phyloP scores from a whole-genome alignment of 2,329 filamentous ascomycete genomes.

The Paraconiothyrium brasiliense region DNA sequence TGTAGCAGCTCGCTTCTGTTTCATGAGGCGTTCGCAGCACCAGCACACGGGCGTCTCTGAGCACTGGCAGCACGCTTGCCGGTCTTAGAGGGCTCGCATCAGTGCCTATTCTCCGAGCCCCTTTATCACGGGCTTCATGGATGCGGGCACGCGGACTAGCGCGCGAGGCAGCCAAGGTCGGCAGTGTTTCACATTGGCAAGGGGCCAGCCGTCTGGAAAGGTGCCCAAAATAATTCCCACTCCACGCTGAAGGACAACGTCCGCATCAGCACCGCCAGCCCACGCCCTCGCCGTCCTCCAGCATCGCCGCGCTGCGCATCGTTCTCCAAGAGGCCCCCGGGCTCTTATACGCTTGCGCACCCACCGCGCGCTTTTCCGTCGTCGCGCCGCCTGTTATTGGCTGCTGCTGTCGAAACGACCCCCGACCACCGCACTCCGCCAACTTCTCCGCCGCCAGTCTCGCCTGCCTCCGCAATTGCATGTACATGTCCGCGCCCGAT shows the following conservation, averaged over 20 bases:
- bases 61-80: not conserved
- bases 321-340: not conserved
- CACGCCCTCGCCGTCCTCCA: constrained; percentile 2
- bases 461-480: constrained; percentile 13
- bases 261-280: constrained; percentile 8
- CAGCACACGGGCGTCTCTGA: constrained; percentile 1
- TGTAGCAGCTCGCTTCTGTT: not conserved
- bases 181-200: constrained; percentile 16
- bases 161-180: constrained; percentile 14
- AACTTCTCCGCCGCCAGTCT: constrained; percentile 25
- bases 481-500: constrained; percentile 1
- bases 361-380: not conserved
- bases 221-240: constrained; percentile 17
- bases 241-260: not conserved
- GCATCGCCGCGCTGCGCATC: not conserved
- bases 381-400: constrained; percentile 1
- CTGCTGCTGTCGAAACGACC: constrained; percentile 2
- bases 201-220: constrained; percentile 15
- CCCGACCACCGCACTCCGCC: constrained; percentile 11
- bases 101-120: constrained; percentile 11
- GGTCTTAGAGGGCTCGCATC: not conserved
- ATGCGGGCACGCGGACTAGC: constrained; percentile 5
- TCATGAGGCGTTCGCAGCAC: not conserved
- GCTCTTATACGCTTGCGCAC: not conserved
- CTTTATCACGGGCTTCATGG: constrained; percentile 2